A percentile compares a stretch with the other conserved stretches of the same genome.
phyloP scores from a whole-genome alignment of 2,329 filamentous ascomycete species.

The Talaromyces albobiverticillius region DNA sequence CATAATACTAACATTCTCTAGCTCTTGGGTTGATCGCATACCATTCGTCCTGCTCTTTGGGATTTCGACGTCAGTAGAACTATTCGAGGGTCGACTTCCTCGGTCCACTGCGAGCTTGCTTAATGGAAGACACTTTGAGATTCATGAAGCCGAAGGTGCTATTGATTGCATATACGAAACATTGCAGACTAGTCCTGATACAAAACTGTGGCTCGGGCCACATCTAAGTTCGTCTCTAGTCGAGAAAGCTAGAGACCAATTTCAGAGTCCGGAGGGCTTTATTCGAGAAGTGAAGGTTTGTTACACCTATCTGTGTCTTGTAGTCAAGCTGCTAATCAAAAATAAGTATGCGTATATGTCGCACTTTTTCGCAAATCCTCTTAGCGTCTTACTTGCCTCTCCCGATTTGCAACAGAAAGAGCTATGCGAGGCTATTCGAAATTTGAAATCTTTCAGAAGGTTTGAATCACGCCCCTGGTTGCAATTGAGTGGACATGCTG shows the following conservation, averaged over 20 bases:
- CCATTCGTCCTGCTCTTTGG: slow-evolving; percentile 59
- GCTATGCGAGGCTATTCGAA: slow-evolving; percentile 55
- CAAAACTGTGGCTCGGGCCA: slow-evolving; percentile 52
- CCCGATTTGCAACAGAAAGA: slow-evolving; percentile 30
- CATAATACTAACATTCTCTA: slow-evolving; percentile 24
- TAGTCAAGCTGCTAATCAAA: background rate
- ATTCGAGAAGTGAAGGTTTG: slow-evolving; percentile 50
- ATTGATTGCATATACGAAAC: slow-evolving; percentile 41
- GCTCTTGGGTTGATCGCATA: slow-evolving; percentile 60
- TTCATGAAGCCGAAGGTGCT: slow-evolving; percentile 47
- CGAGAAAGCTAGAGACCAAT: slow-evolving; percentile 57
- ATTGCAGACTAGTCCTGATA: slow-evolving; percentile 33
- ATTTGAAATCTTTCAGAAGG: slow-evolving; percentile 55
- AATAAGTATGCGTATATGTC: slow-evolving; percentile 61
- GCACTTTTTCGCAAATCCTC: slow-evolving; percentile 60
- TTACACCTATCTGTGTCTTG: background rate
- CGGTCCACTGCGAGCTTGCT: slow-evolving; percentile 52
- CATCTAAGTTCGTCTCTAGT: slow-evolving; percentile 51
- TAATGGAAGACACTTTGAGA: slow-evolving; percentile 55
- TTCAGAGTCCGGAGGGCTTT: slow-evolving; percentile 58
- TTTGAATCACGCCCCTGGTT: slow-evolving; percentile 20
- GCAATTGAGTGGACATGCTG: background rate
- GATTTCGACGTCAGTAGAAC: slow-evolving; percentile 61
- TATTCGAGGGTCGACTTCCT: slow-evolving; percentile 58
- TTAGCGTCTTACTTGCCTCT: slow-evolving; percentile 50